Evolutionary conservation across 495 filamentous ascomycete species (phyloP), one percentile per base, ranked within the genome.

Genomic region (Pseudoneurospora amorphoporcata): DNA sequence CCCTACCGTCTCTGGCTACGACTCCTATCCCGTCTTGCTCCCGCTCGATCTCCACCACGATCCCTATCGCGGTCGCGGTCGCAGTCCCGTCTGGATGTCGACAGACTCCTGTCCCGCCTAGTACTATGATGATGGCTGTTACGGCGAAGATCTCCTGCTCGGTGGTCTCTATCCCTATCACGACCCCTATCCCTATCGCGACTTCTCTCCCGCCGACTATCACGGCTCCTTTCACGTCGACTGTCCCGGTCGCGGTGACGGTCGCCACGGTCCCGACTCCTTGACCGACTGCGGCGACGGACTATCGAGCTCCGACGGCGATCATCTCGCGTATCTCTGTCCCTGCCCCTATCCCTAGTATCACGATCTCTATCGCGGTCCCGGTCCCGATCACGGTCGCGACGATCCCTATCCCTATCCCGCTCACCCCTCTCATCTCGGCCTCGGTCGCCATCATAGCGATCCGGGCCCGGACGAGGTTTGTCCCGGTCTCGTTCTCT

Each of bases 271-370:
- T 76, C 72, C 10, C 72, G 39, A 3, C 68, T 19, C 35, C 74
- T 42, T 68, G 73, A 23, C 72, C 45, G 43, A 71, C 74, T 37
- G 61, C 68, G 38, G 70, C 74, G 53, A 35, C 53, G 53, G 12
- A 35, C 53, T 16, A 65, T 35, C 7, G 53, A 65, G 10, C 73
- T 53, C 77, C 79, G 68, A 38, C 47, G 69, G n/a, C 73, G 65
- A 58, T 45, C 61, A 29, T 47, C 72, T 39, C 38, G 72, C 47
- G 37, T 77, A 77, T 40, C 75, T 69, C 77, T 76, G 70, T 81
- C 76, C 70, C 81, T 71, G 43, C 84, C 83, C 40, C 81, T 80
- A 14, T 84, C 83, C 38, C 83, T 78, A 23, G 37, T 83, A 84
- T 79, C 75, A 10, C 82, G 75, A 70, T 81, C 80, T 42, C 79